Percentiles rank a stretch among this genome's conserved stretches.
Evolutionary conservation across 1,284 basidiomycete species (phyloP).

Genomic region (Apiotrichum sp.): DNA sequence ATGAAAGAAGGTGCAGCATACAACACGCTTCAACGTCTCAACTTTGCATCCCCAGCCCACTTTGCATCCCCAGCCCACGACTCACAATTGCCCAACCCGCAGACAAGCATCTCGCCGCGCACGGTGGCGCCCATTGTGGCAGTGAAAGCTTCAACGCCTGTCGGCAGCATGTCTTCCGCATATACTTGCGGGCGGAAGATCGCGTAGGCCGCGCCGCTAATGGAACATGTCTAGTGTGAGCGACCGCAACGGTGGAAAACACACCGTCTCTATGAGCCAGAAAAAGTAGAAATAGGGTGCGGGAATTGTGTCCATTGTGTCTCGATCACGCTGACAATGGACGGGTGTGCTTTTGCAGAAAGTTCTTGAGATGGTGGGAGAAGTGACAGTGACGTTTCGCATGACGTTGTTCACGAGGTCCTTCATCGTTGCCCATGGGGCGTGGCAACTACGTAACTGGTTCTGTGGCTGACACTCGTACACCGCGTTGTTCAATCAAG

Average conservation of each 20-base stretch:
- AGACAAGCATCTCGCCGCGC: constrained; percentile 37
- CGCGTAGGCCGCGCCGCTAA: constrained; percentile 42
- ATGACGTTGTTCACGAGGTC: too few relatives aligned
- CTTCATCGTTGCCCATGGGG: too few relatives aligned
- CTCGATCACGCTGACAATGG: too few relatives aligned
- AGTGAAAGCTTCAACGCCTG: constrained; percentile 21
- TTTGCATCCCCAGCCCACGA: background rate
- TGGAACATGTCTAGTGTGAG: constrained; percentile 28
- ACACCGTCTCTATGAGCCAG: constrained; percentile 34
- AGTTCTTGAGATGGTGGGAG: too few relatives aligned
- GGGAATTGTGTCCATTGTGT: constrained; percentile 21
- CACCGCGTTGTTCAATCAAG: too few relatives aligned
- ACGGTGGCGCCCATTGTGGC: constrained; percentile 23
- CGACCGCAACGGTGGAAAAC: background rate
- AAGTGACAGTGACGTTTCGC: too few relatives aligned
- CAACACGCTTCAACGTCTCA: too few relatives aligned
- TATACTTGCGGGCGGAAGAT: constrained; percentile 38
- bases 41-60: background rate
- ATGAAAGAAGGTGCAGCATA: too few relatives aligned
- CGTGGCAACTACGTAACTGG: too few relatives aligned
- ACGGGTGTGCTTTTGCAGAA: too few relatives aligned
- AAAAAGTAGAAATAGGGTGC: constrained; percentile 35
- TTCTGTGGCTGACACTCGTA: too few relatives aligned
- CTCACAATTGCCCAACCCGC: constrained; percentile 46
- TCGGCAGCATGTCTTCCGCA: constrained; percentile 35